A percentile compares a stretch with the other conserved stretches of the same genome.
phyloP scores from a whole-genome alignment of 2,329 filamentous ascomycete species.

The Ascosphaera apis region DNA sequence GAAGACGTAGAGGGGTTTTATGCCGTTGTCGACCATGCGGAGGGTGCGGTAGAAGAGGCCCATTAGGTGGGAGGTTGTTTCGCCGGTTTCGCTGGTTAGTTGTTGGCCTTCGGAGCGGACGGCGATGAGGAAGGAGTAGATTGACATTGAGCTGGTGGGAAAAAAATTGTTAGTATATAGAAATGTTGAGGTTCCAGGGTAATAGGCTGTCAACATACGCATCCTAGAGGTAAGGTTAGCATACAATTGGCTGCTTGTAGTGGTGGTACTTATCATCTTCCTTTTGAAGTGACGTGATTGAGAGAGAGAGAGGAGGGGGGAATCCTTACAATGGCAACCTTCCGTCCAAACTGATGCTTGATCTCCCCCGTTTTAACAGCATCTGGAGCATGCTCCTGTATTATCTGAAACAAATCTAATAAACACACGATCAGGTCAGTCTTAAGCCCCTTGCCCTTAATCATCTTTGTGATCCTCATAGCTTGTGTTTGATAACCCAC shows the following conservation, averaged over 20 bases:
- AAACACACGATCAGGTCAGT: constrained; percentile 4
- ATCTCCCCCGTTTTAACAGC: constrained; percentile 93
- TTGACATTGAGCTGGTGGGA: constrained; percentile 62
- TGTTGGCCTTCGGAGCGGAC: constrained; percentile 93
- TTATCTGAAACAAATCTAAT: constrained; percentile 51
- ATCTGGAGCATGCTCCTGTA: constrained; percentile 83
- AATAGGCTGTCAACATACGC: constrained; percentile 17
- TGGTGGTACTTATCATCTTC: too few relatives aligned
- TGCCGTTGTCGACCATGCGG: constrained; percentile 94
- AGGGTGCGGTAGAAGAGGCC: constrained; percentile 98
- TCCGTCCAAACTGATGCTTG: constrained; percentile 95
- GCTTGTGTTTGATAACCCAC: constrained; percentile 16
- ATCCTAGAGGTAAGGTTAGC: constrained; percentile 15
- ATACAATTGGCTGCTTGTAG: not conserved
- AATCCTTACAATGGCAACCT: constrained; percentile 82
- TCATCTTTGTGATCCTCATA: constrained; percentile 43
- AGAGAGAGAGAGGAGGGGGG: not conserved
- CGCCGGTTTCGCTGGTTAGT: constrained; percentile 80
- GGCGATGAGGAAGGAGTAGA: constrained; percentile 96
- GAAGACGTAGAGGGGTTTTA: constrained; percentile 96
- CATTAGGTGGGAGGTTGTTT: constrained; percentile 96
- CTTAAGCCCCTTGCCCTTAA: not conserved
- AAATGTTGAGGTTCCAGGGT: not conserved
- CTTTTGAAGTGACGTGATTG: too few relatives aligned
- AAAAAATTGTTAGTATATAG: constrained; percentile 7